Base-by-base conservation (phyloP, 345 rosid genomes). In the Eucalyptus cloeziana region DNA sequence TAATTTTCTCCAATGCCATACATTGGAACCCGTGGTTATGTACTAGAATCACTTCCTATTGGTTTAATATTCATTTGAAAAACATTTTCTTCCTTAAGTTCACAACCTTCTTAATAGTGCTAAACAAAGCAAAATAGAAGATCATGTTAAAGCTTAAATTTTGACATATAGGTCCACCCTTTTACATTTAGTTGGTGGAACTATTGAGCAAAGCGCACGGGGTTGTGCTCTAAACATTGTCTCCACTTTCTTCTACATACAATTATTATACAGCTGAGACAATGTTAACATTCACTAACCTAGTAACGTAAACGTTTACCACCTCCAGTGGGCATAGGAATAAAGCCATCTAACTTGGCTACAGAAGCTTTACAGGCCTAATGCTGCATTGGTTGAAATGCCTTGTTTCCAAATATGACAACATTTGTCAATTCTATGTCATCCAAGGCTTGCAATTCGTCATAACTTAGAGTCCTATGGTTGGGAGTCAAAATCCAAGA, bases 291-390 rank as follows among this genome's bases (percentile, higher is more conserved):
- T 89, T 51, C 88, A 64, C 87, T 92, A 10, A 96, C 99, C 99
- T 96, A 99, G 93, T 95, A 97, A 92, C 98, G 94, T 86, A 97
- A 90, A 92, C 97, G 95, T 94, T 96, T 96, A 27, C 98, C 98
- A 47, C 99, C 99, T 90, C 99, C 97, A 1, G 99, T 97, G 5
- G 98, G 99, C 98, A 97, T 94, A 54, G 95, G 95, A 89, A 97
- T 87, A 92, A 97, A 97, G 89, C 98, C 96, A 91, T 96, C 97
- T 91, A 90, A 93, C 90, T 92, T 96, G 64, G 92, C 92, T 89
- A 96, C 25, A 47, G 92, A 95, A 86, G 98, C 95, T 92, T 91
- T 92, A 89, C 99, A 97, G 83, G 95, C 97, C 93, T 95, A 93
- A 93, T 94, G 97, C 93, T 96, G 99, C 96, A 95, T 88, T 17